Base-by-base conservation (phyloP, 2,329 filamentous ascomycete species). In the Colletotrichum simmondsii region DNA sequence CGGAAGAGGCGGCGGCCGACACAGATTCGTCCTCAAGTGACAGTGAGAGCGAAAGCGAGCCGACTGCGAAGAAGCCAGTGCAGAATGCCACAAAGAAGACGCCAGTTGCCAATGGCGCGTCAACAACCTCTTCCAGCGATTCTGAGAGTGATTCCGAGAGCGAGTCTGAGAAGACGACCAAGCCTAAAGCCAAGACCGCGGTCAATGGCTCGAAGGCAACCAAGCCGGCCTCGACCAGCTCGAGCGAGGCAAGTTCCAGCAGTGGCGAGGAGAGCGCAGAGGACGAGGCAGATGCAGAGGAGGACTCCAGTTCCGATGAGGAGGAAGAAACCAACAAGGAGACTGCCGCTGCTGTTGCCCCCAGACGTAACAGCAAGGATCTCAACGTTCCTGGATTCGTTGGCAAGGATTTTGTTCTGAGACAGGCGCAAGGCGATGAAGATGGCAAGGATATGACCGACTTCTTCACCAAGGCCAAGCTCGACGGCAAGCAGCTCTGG, bases 401-500 rank as follows among this genome's bases (percentile, higher is more conserved):
- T 46, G 83, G 83, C 14, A 89, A 87, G 6, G 86, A 89, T 68
- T 90, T 91, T 75, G 83, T 85, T 71, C 81, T 91, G 63, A 87
- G 88, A 68, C 88, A 88, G 75, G 85, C 85, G 42, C 79, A 78
- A 19, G 77, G 80, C 26, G 78, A 81, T n/a, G 82, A 84, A 75
- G 77, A 82, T 75, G 79, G 84, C 78, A 80, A 87, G 76, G 83
- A 89, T 78, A 81, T 90, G 72, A 80, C 87, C 10, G 83, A 88
- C 26, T 81, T 92, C 65, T 90, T 93, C 77, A 87, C 85, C 77
- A 85, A 89, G 70, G 87, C 87, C 67, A 89, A 90, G 76, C 80
- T 92, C 8, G 84, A 90, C 68, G 92, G 92, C 74, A 95, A 94
- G 84, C 91, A 95, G 79, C 86, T 95, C 72, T 95, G 93, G 93